Evolutionary conservation across 176 grass and related monocot genomes (phyloP).

Genomic region (Oryza brachyantha): DNA sequence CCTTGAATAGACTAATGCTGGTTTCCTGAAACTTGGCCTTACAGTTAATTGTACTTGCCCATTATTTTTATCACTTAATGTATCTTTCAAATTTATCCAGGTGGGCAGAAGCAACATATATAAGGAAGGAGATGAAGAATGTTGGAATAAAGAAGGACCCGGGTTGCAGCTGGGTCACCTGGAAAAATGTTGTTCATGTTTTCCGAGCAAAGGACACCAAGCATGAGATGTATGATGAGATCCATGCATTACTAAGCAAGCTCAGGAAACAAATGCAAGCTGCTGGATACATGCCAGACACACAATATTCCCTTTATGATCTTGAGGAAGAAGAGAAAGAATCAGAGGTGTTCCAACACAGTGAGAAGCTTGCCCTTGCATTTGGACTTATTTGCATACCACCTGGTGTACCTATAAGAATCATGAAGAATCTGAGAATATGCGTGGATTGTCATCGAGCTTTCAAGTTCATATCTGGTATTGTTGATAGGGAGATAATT

Average conservation of each 20-base stretch:
- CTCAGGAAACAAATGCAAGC: conserved; percentile 65
- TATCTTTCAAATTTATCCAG: conserved; percentile 33
- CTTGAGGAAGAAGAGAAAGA: conserved; percentile 93
- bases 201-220: conserved; percentile 82
- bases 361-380: conserved; percentile 82
- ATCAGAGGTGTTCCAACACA: conserved; percentile 81
- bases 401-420: conserved; percentile 57
- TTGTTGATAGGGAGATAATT: conserved; percentile 68
- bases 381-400: conserved; percentile 81
- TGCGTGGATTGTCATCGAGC: conserved; percentile 70
- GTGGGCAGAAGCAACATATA: conserved; percentile 74
- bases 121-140: conserved; percentile 71
- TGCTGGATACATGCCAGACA: conserved; percentile 68
- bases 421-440: conserved; percentile 79
- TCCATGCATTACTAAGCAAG: conserved; percentile 57
- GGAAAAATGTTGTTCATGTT: conserved; percentile 74
- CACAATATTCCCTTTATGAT: conserved; percentile 67
- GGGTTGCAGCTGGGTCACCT: conserved; percentile 81
- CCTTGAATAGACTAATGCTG: neutral
- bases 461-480: conserved; percentile 83
- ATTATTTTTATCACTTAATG: neutral
- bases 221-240: conserved; percentile 66
- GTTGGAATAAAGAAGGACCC: conserved; percentile 77
- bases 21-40: neutral
- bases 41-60: neutral